Evolutionary conservation across 495 filamentous ascomycete genomes (phyloP), one percentile per base, ranked within the genome.

Genomic region (Trichocladium antarcticum): DNA sequence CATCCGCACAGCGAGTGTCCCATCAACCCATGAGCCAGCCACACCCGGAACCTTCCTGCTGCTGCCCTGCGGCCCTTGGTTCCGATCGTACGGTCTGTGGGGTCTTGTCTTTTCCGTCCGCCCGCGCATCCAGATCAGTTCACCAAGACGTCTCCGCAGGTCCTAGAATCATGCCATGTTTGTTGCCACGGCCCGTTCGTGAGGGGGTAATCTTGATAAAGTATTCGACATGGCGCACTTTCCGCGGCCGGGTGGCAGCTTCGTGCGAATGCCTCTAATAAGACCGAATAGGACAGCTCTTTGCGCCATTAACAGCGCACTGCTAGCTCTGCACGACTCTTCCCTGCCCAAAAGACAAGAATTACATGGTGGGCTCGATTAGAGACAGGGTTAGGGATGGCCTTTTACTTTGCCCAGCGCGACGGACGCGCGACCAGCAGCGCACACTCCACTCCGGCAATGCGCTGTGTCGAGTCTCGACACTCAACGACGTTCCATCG

Each of bases 401-500:
- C 20, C 28, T 5, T 38, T 14, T 17, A 24, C 46, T 22, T 11
- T n/a, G 36, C 15, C 20, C 22, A 19, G 20, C 35, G 51, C 51
- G 49, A 45, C 38, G 22, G 46, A 37, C 42, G 47, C 35, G 21
- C 27, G 20, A 46, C 47, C 50, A 53, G 49, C 53, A 49, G 50
- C 35, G 20, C 31, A 4, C 27, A 34, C 28, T 27, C 24, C 24
- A 27, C 24, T 27, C 24, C 24, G n/a, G n/a, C n/a, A n/a, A n/a
- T n/a, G n/a, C n/a, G n/a, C n/a, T n/a, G n/a, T n/a, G n/a, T n/a
- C n/a, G n/a, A n/a, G n/a, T n/a, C n/a, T n/a, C n/a, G n/a, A n/a
- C n/a, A n/a, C n/a, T n/a, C n/a, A n/a, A n/a, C n/a, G n/a, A n/a
- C n/a, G n/a, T n/a, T n/a, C n/a, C n/a, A n/a, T n/a, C n/a, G n/a